Conservation (phyloP, 2,329 filamentous ascomycete genomes). For the Fusarium sp. region DNA sequence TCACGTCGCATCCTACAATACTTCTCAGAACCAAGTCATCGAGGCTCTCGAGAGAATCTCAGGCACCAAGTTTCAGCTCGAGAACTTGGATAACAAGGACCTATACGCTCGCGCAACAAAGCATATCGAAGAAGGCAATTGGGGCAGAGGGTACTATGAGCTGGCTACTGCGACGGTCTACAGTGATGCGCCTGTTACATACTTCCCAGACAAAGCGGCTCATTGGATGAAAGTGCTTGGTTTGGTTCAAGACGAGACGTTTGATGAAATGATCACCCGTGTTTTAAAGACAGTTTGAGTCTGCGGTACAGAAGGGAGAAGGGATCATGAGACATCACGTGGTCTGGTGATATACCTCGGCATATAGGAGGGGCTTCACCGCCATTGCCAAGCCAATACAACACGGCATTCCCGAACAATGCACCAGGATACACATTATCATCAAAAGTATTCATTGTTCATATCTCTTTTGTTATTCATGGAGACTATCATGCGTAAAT, state of each 20-base stretch:
- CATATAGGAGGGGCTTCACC: neutral
- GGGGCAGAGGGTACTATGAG: constrained; percentile 10
- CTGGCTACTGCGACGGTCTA: neutral
- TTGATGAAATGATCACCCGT: constrained; percentile 10
- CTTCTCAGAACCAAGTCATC: neutral
- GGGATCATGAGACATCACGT: neutral
- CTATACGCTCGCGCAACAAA: neutral
- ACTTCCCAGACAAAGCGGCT: constrained; percentile 3
- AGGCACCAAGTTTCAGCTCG: neutral
- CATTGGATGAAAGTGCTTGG: neutral
- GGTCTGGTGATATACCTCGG: neutral
- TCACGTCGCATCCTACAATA: neutral
- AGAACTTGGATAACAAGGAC: neutral
- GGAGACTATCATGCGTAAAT: neutral
- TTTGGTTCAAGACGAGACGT: neutral
- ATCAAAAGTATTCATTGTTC: neutral
- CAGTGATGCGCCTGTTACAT: neutral
- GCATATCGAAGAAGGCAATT: neutral
- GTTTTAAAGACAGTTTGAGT: neutral
- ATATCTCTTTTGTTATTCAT: neutral
- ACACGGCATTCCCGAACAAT: neutral
- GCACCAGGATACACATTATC: neutral
- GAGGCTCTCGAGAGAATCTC: neutral
- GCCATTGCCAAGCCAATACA: neutral
- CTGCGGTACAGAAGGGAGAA: neutral